phyloP scores from a whole-genome alignment of 805 yeast genomes.

The Metschnikowia rubicola region DNA sequence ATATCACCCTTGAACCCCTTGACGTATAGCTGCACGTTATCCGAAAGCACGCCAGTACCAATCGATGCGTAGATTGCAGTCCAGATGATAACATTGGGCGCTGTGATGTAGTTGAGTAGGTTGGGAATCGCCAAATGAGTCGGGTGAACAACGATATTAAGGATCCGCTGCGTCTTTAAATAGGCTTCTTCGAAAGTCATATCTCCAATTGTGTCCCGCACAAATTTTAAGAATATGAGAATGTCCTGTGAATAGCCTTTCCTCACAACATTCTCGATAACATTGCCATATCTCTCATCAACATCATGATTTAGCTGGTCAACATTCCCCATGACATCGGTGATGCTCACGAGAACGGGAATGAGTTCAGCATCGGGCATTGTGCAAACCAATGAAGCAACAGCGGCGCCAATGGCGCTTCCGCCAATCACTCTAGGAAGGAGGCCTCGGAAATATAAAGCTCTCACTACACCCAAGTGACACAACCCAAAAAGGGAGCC shows the following conservation, averaged over 20 bases:
- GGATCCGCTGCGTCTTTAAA: constrained; percentile 67
- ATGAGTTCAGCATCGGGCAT: constrained; percentile 63
- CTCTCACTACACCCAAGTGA: constrained; percentile 88
- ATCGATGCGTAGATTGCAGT: constrained; percentile 80
- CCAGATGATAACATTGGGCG: constrained; percentile 88
- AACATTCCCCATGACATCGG: constrained; percentile 40
- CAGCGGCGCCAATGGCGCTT: constrained; percentile 89
- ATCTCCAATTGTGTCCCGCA: constrained; percentile 69
- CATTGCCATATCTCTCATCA: constrained; percentile 60
- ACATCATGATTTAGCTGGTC: constrained; percentile 51
- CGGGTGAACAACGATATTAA: constrained; percentile 85
- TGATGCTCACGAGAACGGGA: constrained; percentile 38
- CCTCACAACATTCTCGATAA: constrained; percentile 69
- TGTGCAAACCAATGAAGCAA: constrained; percentile 81
- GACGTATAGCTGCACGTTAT: constrained; percentile 53
- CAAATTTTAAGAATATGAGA: constrained; percentile 72
- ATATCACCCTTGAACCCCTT: constrained; percentile 60
- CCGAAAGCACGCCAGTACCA: constrained; percentile 65
- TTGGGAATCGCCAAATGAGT: constrained; percentile 66
- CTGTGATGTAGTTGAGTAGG: constrained; percentile 80
- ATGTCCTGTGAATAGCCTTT: constrained; percentile 88
- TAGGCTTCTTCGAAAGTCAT: constrained; percentile 93
- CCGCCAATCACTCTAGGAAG: constrained; percentile 88
- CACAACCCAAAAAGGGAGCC: constrained; percentile 93
- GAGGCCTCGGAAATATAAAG: constrained; percentile 68